A percentile compares a stretch with the other conserved stretches of the same genome.
These are phyloP conservation scores for Fraxinus cuspidata DNA, from an alignment of 257 asterid species.

Conservation along the genomic window DNA sequence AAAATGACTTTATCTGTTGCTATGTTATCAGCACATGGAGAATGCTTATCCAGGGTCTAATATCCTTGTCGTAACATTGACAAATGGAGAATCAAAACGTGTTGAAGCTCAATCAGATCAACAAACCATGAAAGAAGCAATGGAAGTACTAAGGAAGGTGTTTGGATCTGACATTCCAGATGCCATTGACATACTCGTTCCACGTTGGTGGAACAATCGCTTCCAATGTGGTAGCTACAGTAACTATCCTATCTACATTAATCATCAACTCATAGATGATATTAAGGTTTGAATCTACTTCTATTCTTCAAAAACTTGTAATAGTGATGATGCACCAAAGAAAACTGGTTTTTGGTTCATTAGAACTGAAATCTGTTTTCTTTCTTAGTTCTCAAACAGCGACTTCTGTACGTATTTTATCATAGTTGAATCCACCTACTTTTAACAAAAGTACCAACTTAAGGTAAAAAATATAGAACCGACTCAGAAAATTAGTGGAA, in stretches of 20 bases:
- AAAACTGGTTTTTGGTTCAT: neutral
- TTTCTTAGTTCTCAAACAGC: neutral
- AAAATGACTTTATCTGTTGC: slow-evolving; percentile 26
- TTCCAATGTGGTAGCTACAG: slow-evolving; percentile 96
- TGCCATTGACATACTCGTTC: slow-evolving; percentile 74
- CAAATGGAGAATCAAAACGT: slow-evolving; percentile 88
- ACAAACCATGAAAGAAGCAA: slow-evolving; percentile 80
- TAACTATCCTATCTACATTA: slow-evolving; percentile 68
- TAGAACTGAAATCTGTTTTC: neutral
- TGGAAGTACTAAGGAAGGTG: slow-evolving; percentile 86
- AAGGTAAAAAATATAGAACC: neutral
- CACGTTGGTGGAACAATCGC: slow-evolving; percentile 96
- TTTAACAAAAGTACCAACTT: neutral
- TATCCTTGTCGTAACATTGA: slow-evolving; percentile 83
- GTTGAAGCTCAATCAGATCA: slow-evolving; percentile 80
- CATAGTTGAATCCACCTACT: neutral
- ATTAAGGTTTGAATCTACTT: slow-evolving; percentile 55
- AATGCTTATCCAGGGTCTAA: slow-evolving; percentile 90
- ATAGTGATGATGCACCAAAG: neutral
- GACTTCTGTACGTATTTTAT: neutral
- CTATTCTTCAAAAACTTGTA: neutral
- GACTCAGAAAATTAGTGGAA: neutral
- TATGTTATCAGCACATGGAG: slow-evolving; percentile 84
- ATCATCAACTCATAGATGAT: slow-evolving; percentile 60
- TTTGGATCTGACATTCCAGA: slow-evolving; percentile 75